phyloP scores from a whole-genome alignment of 345 rosid species.

The Rhodomyrtus tomentosa region DNA sequence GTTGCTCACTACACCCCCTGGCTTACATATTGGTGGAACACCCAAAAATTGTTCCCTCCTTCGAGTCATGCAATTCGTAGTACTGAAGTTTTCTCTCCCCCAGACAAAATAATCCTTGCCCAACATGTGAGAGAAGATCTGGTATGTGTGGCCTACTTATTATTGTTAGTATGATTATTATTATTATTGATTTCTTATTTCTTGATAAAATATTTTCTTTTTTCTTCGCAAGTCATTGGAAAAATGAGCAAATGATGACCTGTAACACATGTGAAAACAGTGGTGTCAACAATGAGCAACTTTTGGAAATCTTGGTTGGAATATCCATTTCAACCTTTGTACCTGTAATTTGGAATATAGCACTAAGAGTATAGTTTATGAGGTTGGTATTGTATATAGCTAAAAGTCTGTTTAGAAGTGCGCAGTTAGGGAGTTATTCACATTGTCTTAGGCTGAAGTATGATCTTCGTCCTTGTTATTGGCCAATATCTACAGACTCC shows the following conservation, averaged over 20 bases:
- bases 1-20: conserved; percentile 7
- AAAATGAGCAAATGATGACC: background rate
- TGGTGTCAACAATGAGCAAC: background rate
- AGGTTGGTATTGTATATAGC: background rate
- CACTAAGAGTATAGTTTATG: background rate
- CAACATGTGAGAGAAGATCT: background rate
- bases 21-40: conserved; percentile 15
- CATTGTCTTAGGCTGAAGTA: background rate
- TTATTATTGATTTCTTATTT: background rate
- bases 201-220: background rate
- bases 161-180: background rate
- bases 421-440: background rate
- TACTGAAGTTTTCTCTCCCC: background rate
- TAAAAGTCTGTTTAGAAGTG: background rate
- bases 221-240: background rate
- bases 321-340: background rate
- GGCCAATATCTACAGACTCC: background rate
- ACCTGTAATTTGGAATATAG: background rate
- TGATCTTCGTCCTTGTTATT: background rate
- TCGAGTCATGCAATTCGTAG: background rate
- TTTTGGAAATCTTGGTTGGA: background rate
- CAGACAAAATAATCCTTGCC: background rate
- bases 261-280: background rate
- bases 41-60: conserved; percentile 9
- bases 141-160: background rate